Evolutionary conservation across 1,284 basidiomycete species (phyloP).

Genomic region (Boletus albobrunnescens): DNA sequence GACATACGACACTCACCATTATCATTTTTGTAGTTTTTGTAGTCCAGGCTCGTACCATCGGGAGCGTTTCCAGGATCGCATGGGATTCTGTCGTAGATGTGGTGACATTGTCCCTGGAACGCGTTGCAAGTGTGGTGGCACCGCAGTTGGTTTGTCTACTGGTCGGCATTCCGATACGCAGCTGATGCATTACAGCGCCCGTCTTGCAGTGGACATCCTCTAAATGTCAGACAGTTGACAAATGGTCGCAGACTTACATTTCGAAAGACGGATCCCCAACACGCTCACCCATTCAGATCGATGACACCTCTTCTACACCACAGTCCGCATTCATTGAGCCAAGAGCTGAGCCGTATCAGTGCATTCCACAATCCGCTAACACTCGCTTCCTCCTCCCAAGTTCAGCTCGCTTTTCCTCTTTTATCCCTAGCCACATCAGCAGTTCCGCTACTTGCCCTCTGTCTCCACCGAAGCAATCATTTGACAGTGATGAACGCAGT

Average conservation of each 20-base stretch:
- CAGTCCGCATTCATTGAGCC: constrained; percentile 9
- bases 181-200: constrained; percentile 47
- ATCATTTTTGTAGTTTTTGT: not conserved
- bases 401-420: constrained; percentile 32
- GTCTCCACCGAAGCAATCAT: constrained; percentile 54
- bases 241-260: constrained; percentile 75
- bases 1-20: no score
- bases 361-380: constrained; percentile 25
- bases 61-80: constrained; percentile 35
- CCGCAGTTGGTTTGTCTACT: constrained; percentile 65
- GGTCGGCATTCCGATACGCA: constrained; percentile 1
- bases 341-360: constrained; percentile 9
- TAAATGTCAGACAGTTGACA: constrained; percentile 48
- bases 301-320: constrained; percentile 14
- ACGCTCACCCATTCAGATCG: constrained; percentile 23
- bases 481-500: constrained; percentile 15
- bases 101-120: constrained; percentile 69
- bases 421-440: constrained; percentile 48
- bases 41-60: not conserved
- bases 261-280: constrained; percentile 45
- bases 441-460: constrained; percentile 48
- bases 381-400: constrained; percentile 51
- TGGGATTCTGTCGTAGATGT: constrained; percentile 79
- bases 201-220: constrained; percentile 60
- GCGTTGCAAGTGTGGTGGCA: constrained; percentile 74